Percentiles rank a stretch among this genome's conserved stretches.
These are phyloP conservation scores for Endotrypanum monterogeii DNA, from an alignment of 208 protist genomes.

Conservation along the genomic window DNA sequence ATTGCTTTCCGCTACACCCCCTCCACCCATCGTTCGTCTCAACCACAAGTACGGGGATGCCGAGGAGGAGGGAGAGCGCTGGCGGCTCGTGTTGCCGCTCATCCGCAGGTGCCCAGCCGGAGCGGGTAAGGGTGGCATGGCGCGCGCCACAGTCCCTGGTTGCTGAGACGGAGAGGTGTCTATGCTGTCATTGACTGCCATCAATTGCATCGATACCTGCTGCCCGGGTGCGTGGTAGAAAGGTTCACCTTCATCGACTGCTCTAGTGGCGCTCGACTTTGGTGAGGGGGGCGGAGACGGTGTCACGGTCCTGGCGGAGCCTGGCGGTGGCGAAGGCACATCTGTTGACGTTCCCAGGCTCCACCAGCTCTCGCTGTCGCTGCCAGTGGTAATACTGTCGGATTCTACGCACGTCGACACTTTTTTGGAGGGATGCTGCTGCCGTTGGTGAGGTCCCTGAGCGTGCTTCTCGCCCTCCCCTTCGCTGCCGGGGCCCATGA, in stretches of 20 bases:
- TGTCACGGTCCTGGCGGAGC: not conserved
- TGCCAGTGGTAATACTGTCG: not conserved
- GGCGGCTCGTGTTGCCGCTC: constrained; percentile 18
- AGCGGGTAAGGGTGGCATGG: not conserved
- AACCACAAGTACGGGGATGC: constrained; percentile 13
- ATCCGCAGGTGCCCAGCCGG: constrained; percentile 23
- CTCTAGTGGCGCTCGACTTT: not conserved
- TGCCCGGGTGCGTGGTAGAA: not conserved
- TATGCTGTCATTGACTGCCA: not conserved
- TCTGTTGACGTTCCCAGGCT: not conserved
- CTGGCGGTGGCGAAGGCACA: not conserved
- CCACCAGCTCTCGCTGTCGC: not conserved
- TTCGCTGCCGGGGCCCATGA: constrained; percentile 5
- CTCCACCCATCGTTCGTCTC: constrained; percentile 6
- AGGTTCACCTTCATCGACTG: not conserved
- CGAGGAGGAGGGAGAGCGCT: constrained; percentile 11
- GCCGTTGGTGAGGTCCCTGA: not conserved
- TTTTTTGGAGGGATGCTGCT: not conserved
- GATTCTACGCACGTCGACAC: not conserved
- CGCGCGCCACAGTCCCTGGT: not conserved
- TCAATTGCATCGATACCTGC: not conserved
- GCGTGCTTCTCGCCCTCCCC: not conserved
- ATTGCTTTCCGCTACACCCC: not conserved
- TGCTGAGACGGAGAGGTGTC: not conserved
- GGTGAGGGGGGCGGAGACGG: not conserved